phyloP scores from a whole-genome alignment of 2,329 filamentous ascomycete species.

The Cercospora nicotianae region DNA sequence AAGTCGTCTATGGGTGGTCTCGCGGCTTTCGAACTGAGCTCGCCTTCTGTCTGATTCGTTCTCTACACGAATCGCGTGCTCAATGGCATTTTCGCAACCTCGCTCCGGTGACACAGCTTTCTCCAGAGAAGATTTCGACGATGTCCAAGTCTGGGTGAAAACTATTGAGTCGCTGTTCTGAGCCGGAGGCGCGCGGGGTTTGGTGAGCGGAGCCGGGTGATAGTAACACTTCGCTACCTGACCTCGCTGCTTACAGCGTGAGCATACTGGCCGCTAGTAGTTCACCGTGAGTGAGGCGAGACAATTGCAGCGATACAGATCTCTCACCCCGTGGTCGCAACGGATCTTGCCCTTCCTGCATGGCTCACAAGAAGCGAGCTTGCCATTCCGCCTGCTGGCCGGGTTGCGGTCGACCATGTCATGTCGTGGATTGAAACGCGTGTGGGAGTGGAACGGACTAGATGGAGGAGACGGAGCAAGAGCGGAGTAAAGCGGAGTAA shows the following conservation, averaged over 20 bases:
- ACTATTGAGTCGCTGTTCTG: not conserved
- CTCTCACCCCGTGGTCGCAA: conserved; percentile 20
- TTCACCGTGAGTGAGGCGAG: not conserved
- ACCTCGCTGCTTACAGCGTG: conserved; percentile 19
- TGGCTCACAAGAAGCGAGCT: conserved; percentile 15
- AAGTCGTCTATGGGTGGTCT: not conserved
- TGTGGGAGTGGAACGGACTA: not conserved
- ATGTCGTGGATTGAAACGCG: not conserved
- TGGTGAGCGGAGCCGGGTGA: conserved; percentile 26
- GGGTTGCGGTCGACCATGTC: conserved; percentile 3
- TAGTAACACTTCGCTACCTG: conserved; percentile 20
- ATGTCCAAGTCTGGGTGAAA: not conserved
- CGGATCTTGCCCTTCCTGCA: conserved; percentile 26
- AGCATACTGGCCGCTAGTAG: conserved; percentile 17
- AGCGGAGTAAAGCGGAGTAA: not conserved
- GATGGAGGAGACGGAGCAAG: not conserved
- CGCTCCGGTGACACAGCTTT: not conserved
- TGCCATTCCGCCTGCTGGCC: conserved; percentile 24
- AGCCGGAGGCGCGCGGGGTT: not conserved
- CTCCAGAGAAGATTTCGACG: not conserved
- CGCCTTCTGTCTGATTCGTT: not conserved
- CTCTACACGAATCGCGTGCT: not conserved
- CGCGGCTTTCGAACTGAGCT: not conserved
- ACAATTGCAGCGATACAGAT: not conserved
- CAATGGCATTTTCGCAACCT: not conserved